Conservation (phyloP, 108 stramenopile genomes). For the Discostella pseudostelligera region DNA sequence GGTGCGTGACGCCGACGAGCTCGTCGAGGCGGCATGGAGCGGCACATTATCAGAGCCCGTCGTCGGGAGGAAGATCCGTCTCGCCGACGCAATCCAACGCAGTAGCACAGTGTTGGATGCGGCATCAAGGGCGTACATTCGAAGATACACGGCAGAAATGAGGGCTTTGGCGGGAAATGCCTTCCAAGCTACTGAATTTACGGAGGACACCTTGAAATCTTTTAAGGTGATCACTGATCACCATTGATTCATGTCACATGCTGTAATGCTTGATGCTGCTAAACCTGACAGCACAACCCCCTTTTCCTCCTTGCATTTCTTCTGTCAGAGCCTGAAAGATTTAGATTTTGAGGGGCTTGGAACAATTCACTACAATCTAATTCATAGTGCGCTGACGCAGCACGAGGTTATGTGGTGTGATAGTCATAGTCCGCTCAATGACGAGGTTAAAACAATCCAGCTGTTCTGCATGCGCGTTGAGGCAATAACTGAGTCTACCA, state of each 20-base stretch:
- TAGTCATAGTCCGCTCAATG: neutral
- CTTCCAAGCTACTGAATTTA: conserved; percentile 1
- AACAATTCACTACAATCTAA: neutral
- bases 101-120: neutral
- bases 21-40: conserved; percentile 3
- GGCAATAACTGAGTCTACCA: neutral
- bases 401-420: conserved; percentile 1
- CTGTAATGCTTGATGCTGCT: too few species aligned
- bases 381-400: neutral
- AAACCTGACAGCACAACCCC: too few species aligned
- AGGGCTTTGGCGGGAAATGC: neutral
- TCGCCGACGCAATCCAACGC: neutral
- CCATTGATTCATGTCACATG: too few species aligned
- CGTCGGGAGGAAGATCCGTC: neutral
- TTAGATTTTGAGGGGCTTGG: neutral
- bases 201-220: neutral
- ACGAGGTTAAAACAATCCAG: neutral
- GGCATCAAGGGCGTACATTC: neutral
- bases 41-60: neutral
- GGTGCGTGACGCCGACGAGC: neutral
- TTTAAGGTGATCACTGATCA: neutral
- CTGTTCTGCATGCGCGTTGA: conserved; percentile 1
- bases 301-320: neutral
- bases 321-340: neutral
- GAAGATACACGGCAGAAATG: neutral